Percentiles rank a stretch among this genome's conserved stretches.
phyloP scores from a whole-genome alignment of 495 filamentous ascomycete species.

The Tuber microsphaerosporum region DNA sequence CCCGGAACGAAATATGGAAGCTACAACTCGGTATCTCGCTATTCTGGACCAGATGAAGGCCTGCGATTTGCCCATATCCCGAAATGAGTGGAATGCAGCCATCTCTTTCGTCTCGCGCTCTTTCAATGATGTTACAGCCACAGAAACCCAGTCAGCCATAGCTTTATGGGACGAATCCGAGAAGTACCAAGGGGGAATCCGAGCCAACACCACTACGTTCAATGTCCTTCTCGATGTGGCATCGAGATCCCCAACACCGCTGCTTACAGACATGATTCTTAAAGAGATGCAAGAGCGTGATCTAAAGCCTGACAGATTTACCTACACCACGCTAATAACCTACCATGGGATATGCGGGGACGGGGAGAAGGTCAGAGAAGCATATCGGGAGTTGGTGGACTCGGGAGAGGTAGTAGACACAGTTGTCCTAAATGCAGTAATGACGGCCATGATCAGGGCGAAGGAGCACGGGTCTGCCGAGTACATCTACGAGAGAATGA shows the following conservation, averaged over 20 bases:
- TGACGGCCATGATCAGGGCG: conserved; percentile 64
- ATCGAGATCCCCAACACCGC: conserved; percentile 72
- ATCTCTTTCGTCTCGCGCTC: conserved; percentile 70
- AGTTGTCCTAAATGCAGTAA: conserved; percentile 74
- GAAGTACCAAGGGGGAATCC: conserved; percentile 52
- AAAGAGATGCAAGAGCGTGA: conserved; percentile 67
- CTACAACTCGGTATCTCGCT: conserved; percentile 74
- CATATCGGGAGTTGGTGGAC: conserved; percentile 69
- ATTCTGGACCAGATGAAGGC: conserved; percentile 75
- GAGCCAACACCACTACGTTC: conserved; percentile 66
- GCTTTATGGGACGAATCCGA: conserved; percentile 89
- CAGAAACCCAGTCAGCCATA: conserved; percentile 64
- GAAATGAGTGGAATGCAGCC: conserved; percentile 70
- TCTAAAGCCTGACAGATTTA: conserved; percentile 60
- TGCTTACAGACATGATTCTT: conserved; percentile 73
- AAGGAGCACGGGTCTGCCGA: conserved; percentile 67
- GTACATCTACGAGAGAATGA: conserved; percentile 76
- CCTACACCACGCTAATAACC: conserved; percentile 72
- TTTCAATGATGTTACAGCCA: conserved; percentile 54
- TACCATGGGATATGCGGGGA: conserved; percentile 67
- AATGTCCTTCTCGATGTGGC: conserved; percentile 87
- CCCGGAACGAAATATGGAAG: conserved; percentile 50
- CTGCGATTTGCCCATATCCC: conserved; percentile 56
- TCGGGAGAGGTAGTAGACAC: conserved; percentile 84
- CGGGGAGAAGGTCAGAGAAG: conserved; percentile 58